These are phyloP conservation scores for Lineolata rhizophorae DNA, from an alignment of 495 filamentous ascomycete genomes.

Conservation along the genomic window DNA sequence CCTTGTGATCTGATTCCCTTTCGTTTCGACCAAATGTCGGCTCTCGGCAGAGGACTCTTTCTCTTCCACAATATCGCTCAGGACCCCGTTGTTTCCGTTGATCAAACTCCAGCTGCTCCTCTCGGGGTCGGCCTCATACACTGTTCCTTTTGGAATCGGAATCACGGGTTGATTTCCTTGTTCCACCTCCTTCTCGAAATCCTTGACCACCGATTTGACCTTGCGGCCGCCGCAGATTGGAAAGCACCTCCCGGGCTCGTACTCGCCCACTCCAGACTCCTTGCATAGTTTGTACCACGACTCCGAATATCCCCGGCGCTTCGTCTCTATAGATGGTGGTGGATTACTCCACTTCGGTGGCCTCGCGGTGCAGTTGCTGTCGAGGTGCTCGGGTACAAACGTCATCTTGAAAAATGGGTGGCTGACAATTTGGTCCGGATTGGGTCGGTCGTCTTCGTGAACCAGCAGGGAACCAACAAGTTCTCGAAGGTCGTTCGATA, in stretches of 20 bases:
- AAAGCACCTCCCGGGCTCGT: slow-evolving; percentile 16
- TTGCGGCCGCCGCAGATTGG: slow-evolving; percentile 14
- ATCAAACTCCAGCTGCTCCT: too few species aligned
- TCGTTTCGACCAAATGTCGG: too few species aligned
- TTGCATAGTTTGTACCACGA: slow-evolving; percentile 20
- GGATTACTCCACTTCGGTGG: slow-evolving; percentile 17
- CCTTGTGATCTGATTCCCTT: too few species aligned
- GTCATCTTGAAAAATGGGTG: slow-evolving; percentile 21
- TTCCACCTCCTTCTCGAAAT: slow-evolving; percentile 18
- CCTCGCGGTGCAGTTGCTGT: slow-evolving; percentile 10
- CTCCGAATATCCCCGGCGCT: slow-evolving; percentile 17
- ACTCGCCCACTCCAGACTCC: slow-evolving; percentile 20
- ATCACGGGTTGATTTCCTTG: slow-evolving; percentile 16
- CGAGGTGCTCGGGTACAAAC: slow-evolving; percentile 16
- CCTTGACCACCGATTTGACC: slow-evolving; percentile 16
- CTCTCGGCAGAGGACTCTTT: slow-evolving; percentile 14
- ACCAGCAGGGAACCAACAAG: slow-evolving; percentile 19
- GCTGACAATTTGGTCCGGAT: slow-evolving; percentile 20
- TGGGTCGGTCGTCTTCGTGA: slow-evolving; percentile 18
- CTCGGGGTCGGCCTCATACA: slow-evolving; percentile 16
- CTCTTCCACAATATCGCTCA: slow-evolving; percentile 14
- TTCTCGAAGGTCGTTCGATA: slow-evolving; percentile 18
- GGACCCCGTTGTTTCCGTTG: slow-evolving; percentile 2
- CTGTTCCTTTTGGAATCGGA: slow-evolving; percentile 16
- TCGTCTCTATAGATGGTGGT: slow-evolving; percentile 15